Conservation (phyloP, 768 basidiomycete species). For the Suillus placidus region DNA sequence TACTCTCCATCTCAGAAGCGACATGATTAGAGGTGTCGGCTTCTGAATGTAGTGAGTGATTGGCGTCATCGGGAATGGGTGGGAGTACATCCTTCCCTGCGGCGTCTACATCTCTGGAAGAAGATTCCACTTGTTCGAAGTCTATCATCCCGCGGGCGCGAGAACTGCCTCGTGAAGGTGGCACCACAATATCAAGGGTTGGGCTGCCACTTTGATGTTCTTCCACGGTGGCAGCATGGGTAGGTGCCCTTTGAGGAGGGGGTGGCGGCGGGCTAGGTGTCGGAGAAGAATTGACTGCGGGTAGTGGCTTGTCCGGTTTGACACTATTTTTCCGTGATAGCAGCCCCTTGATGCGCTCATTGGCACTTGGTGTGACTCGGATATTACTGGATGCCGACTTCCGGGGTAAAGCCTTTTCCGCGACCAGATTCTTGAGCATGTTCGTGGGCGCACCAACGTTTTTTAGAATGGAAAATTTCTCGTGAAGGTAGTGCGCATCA, state of each 20-base stretch:
- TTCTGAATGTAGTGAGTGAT: background rate
- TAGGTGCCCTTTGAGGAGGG: constrained; percentile 10
- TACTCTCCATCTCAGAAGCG: background rate
- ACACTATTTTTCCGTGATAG: constrained; percentile 32
- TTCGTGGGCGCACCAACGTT: constrained; percentile 70
- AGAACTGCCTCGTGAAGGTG: constrained; percentile 27
- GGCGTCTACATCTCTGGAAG: background rate
- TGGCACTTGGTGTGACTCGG: constrained; percentile 29
- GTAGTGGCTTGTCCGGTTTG: constrained; percentile 31
- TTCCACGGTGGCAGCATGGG: constrained; percentile 17
- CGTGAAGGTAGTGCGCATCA: constrained; percentile 77
- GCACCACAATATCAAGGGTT: constrained; percentile 23
- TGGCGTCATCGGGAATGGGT: constrained; percentile 4
- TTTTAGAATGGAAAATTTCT: constrained; percentile 74
- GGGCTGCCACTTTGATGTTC: constrained; percentile 13
- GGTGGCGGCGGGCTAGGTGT: constrained; percentile 19
- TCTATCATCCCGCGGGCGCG: constrained; percentile 12
- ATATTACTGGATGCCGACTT: constrained; percentile 30
- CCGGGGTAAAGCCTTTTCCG: constrained; percentile 70
- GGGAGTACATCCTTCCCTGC: constrained; percentile 3
- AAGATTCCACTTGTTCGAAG: constrained; percentile 14
- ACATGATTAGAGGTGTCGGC: background rate
- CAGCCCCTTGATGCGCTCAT: constrained; percentile 42
- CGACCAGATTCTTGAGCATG: constrained; percentile 85
- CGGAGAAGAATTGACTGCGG: constrained; percentile 28